A percentile compares a stretch with the other conserved stretches of the same genome.
phyloP scores from a whole-genome alignment of 495 filamentous ascomycete species.

The Trichoderma gamsii region DNA sequence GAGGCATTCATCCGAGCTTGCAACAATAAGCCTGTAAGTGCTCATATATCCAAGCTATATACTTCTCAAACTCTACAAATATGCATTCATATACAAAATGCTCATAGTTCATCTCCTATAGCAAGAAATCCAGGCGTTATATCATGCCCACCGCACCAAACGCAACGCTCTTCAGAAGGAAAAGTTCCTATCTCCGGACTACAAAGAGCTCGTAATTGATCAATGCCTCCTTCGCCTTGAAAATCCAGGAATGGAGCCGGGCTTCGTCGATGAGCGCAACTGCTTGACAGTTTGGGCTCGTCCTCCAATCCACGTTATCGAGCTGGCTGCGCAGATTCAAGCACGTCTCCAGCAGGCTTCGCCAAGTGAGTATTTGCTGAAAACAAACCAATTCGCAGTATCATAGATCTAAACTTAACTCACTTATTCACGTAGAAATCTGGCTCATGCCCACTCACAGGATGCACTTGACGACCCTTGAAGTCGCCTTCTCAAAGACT shows the following conservation, averaged over 20 bases:
- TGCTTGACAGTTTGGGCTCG: conserved; percentile 86
- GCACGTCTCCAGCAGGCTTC: conserved; percentile 52
- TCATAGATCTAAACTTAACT: background rate
- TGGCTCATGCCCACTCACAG: conserved; percentile 75
- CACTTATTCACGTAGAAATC: conserved; percentile 45
- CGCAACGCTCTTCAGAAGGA: conserved; percentile 65
- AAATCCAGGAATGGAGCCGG: conserved; percentile 53
- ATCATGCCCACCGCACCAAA: conserved; percentile 62
- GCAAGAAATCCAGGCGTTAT: conserved; percentile 60
- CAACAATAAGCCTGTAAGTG: conserved; percentile 52
- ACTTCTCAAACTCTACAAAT: background rate
- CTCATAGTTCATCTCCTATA: background rate
- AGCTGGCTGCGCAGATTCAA: conserved; percentile 64
- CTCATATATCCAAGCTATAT: background rate
- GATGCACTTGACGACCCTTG: conserved; percentile 82
- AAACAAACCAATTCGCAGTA: background rate
- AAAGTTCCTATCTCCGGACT: conserved; percentile 63
- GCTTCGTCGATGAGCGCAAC: conserved; percentile 64
- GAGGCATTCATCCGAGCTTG: conserved; percentile 62
- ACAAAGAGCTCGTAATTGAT: conserved; percentile 66
- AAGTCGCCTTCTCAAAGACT: conserved; percentile 68
- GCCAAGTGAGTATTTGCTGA: conserved; percentile 49
- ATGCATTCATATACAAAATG: background rate
- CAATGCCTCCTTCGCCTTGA: conserved; percentile 63
- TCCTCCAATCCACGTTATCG: conserved; percentile 61